Conservation (phyloP, 495 filamentous ascomycete species). For the Beverwykella pulmonaria region DNA sequence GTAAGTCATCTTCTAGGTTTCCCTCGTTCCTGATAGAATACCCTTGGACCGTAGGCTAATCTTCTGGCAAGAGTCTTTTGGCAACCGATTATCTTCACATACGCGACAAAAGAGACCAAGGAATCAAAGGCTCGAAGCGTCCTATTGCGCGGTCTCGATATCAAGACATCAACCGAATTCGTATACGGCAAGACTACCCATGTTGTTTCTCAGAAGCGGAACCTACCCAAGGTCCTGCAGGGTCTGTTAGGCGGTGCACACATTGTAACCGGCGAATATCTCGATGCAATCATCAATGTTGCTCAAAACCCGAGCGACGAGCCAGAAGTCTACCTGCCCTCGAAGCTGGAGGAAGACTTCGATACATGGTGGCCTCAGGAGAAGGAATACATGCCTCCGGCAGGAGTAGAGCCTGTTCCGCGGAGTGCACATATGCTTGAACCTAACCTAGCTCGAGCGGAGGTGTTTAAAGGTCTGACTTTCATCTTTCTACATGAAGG, state of each 20-base stretch:
- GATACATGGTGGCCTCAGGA: conserved; percentile 79
- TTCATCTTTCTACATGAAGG: conserved; percentile 80
- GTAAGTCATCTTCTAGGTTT: conserved; percentile 40
- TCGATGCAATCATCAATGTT: conserved; percentile 59
- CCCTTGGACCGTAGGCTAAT: background rate
- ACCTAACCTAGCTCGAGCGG: conserved; percentile 65
- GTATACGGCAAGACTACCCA: conserved; percentile 75
- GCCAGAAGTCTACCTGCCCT: conserved; percentile 52
- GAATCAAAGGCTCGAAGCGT: conserved; percentile 10
- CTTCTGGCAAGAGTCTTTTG: conserved; percentile 66
- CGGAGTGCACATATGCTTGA: conserved; percentile 65
- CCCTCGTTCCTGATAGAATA: background rate
- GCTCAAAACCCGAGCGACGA: conserved; percentile 55
- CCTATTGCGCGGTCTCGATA: conserved; percentile 62
- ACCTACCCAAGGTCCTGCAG: conserved; percentile 47
- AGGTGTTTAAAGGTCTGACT: conserved; percentile 82
- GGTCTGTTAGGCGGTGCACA: conserved; percentile 74
- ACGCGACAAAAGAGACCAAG: conserved; percentile 76
- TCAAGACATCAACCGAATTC: conserved; percentile 79
- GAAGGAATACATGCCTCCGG: conserved; percentile 68
- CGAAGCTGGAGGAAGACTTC: conserved; percentile 80
- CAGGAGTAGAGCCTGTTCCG: conserved; percentile 70
- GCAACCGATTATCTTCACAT: conserved; percentile 78
- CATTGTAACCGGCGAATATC: conserved; percentile 76
- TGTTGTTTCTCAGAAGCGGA: conserved; percentile 84